Evolutionary conservation across 2,329 filamentous ascomycete species (phyloP).

Genomic region (Elsinoe necatrix): DNA sequence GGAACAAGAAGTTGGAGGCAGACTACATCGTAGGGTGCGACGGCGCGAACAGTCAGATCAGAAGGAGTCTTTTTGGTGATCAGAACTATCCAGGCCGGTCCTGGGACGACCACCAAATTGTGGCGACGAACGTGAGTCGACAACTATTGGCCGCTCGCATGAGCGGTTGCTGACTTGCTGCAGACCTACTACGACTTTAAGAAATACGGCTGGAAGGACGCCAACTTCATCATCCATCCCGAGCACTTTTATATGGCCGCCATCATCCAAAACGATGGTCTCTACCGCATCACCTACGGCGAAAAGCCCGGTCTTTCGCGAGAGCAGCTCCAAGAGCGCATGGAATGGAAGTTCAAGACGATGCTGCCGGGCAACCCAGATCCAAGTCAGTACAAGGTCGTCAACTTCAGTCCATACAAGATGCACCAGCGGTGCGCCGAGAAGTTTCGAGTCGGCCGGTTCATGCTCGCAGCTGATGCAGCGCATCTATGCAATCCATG

Average conservation of each 20-base stretch:
- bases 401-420: slow-evolving; percentile 34
- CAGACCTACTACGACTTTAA: slow-evolving; percentile 29
- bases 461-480: slow-evolving; percentile 34
- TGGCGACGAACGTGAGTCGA: slow-evolving; percentile 19
- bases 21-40: slow-evolving; percentile 23
- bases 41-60: slow-evolving; percentile 21
- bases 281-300: slow-evolving; percentile 37
- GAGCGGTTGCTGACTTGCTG: neutral
- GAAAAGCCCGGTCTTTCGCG: slow-evolving; percentile 26
- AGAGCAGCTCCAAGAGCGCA: slow-evolving; percentile 22
- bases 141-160: neutral
- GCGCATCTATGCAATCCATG: slow-evolving; percentile 30
- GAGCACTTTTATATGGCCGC: slow-evolving; percentile 28
- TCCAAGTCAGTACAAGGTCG: slow-evolving; percentile 27
- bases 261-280: slow-evolving; percentile 24
- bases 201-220: slow-evolving; percentile 31
- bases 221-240: slow-evolving; percentile 35
- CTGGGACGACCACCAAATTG: slow-evolving; percentile 19
- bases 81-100: slow-evolving; percentile 22
- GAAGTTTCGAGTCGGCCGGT: slow-evolving; percentile 27
- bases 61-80: slow-evolving; percentile 21
- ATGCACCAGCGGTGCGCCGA: slow-evolving; percentile 33
- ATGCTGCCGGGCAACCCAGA: slow-evolving; percentile 23
- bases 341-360: slow-evolving; percentile 23
- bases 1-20: slow-evolving; percentile 18